Conservation (phyloP, 2,329 filamentous ascomycete species). For the Teratosphaeria gauchensis region DNA sequence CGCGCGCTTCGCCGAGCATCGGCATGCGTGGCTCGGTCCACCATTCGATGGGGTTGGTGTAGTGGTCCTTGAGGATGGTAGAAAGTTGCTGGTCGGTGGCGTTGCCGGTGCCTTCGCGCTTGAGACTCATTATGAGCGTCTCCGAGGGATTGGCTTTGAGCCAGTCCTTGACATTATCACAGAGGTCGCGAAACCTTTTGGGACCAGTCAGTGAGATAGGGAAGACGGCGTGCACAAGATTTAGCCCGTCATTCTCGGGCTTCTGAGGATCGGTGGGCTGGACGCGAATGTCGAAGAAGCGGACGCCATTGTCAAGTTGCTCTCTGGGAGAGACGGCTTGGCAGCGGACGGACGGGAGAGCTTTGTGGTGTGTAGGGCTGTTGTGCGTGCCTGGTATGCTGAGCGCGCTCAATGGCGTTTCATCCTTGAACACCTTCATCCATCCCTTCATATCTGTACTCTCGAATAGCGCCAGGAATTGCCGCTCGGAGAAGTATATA, state of each 20-base stretch:
- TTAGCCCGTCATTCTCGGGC: slow-evolving; percentile 50
- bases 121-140: slow-evolving; percentile 75
- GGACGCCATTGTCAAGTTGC: slow-evolving; percentile 81
- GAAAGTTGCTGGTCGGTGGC: slow-evolving; percentile 71
- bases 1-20: slow-evolving; percentile 65
- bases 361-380: slow-evolving; percentile 72
- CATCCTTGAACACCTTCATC: slow-evolving; percentile 70
- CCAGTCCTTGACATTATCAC: slow-evolving; percentile 60
- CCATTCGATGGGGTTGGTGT: slow-evolving; percentile 57
- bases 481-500: slow-evolving; percentile 30
- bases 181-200: slow-evolving; percentile 67
- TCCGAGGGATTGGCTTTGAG: slow-evolving; percentile 70
- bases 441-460: slow-evolving; percentile 61
- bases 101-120: slow-evolving; percentile 78
- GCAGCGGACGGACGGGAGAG: slow-evolving; percentile 86
- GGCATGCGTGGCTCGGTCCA: slow-evolving; percentile 70
- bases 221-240: slow-evolving; percentile 84
- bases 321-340: slow-evolving; percentile 68
- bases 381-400: slow-evolving; percentile 96
- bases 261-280: slow-evolving; percentile 52
- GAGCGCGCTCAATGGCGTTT: slow-evolving; percentile 65
- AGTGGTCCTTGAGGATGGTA: slow-evolving; percentile 62
- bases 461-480: slow-evolving; percentile 54
- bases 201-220: slow-evolving; percentile 74
- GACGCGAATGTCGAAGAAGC: slow-evolving; percentile 88